Base-by-base conservation (phyloP, 805 yeast species). In the Ogataea saltuana region DNA sequence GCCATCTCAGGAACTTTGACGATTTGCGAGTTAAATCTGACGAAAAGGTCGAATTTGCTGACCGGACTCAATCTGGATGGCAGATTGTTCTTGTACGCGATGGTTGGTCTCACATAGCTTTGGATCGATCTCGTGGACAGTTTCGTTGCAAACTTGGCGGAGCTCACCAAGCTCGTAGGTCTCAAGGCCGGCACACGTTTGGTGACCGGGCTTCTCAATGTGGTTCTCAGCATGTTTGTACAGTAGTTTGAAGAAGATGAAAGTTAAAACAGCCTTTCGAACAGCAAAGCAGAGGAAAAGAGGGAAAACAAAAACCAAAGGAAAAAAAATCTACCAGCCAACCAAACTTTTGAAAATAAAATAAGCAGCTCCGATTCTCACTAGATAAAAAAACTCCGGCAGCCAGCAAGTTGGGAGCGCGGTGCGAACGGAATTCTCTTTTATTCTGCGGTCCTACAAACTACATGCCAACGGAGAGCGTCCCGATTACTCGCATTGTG, bases 1-100 rank as follows among this genome's bases (percentile, higher is more conserved):
- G 99, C 98, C 97, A 93, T 89, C 53, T 88, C 95, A 37, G 99
- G 99, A 17, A 93, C 98, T 67, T 89, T 87, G 41, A 91, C 95
- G 37, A 65, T 60, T 21, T 68, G 69, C 2, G 73, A 56, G 41
- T 64, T 57, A 26, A 54, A 60, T 52, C 73, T 62, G 20, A 45
- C 49, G 41, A 51, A 51, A 6, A 25, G 17, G 35, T 32, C 25
- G 19, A 34, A 20, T 15, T 34, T 42, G 28, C 26, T 39, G n/a
- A 41, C 23, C 31, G 22, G 37, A 17, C 19, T 12, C n/a, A 27
- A 11, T 25, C 39, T 41, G n/a, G 20, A 13, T 27, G 33, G 22
- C 22, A 27, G 21, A 15, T 17, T 33, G 31, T 17, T 26, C 16
- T 25, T 20, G 22, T 34, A 22, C 12, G 38, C 29, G 23, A 41